Conservation (phyloP, 768 basidiomycete species). For the Cytidiella melzeri region DNA sequence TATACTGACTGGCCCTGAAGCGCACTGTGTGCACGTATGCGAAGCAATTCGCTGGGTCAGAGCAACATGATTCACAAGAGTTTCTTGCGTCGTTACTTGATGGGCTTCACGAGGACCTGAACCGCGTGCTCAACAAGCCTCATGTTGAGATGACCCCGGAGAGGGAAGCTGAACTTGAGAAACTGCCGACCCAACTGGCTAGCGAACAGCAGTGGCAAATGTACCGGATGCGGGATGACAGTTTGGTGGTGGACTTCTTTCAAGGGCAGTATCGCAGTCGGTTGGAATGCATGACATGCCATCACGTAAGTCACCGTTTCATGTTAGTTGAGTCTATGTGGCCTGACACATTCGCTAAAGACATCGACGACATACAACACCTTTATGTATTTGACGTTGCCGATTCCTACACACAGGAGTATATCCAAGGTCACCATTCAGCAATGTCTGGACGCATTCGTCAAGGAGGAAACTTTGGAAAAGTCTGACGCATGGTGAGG, state of each 20-base stretch:
- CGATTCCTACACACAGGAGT: slow-evolving; percentile 65
- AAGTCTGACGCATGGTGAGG: slow-evolving; percentile 92
- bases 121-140: slow-evolving; percentile 77
- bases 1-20: slow-evolving; percentile 25
- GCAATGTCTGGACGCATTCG: slow-evolving; percentile 84
- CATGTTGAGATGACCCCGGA: slow-evolving; percentile 59
- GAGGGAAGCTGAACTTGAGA: slow-evolving; percentile 84
- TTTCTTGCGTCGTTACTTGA: slow-evolving; percentile 93
- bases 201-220: slow-evolving; percentile 90
- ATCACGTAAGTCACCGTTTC: slow-evolving; percentile 70
- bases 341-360: no score
- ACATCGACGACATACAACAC: slow-evolving; percentile 97
- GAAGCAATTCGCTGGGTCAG: slow-evolving; percentile 72
- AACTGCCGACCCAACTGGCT: slow-evolving; percentile 79
- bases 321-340: no score
- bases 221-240: slow-evolving; percentile 87
- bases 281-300: slow-evolving; percentile 85
- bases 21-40: slow-evolving; percentile 54
- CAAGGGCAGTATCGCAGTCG: slow-evolving; percentile 94
- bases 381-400: slow-evolving; percentile 92
- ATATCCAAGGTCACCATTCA: slow-evolving; percentile 61
- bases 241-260: slow-evolving; percentile 93
- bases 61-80: slow-evolving; percentile 98
- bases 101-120: slow-evolving; percentile 94
- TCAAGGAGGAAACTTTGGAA: slow-evolving; percentile 85